Evolutionary conservation across 352 stramenopile species (phyloP).

Genomic region (Globisporangium yorkense): DNA sequence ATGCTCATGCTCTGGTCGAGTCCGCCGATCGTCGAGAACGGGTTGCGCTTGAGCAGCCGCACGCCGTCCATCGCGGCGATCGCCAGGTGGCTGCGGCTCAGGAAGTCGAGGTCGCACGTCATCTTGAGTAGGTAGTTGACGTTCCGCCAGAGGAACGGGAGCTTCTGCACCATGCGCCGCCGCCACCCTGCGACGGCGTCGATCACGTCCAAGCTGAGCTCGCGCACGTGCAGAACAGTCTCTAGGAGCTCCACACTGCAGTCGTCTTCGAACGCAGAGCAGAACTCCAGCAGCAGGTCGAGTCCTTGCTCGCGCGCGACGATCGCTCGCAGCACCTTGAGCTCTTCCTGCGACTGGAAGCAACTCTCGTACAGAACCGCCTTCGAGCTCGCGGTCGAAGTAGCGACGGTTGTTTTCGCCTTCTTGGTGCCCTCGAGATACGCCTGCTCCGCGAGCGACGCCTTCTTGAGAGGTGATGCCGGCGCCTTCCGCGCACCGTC

Average conservation of each 20-base stretch:
- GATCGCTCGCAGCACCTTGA: slow-evolving; percentile 59
- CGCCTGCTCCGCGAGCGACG: background rate
- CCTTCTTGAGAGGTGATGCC: no score
- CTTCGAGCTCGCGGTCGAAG: slow-evolving; percentile 9
- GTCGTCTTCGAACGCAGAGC: slow-evolving; percentile 45
- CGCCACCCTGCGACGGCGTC: slow-evolving; percentile 57
- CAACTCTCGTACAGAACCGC: slow-evolving; percentile 45
- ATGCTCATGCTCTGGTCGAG: slow-evolving; percentile 57
- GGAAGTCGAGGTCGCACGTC: slow-evolving; percentile 60
- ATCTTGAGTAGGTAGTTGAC: slow-evolving; percentile 71
- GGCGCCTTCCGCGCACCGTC: no score
- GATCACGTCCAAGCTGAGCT: slow-evolving; percentile 42
- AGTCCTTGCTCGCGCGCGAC: slow-evolving; percentile 52
- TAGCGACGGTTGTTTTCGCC: background rate
- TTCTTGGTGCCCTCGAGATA: background rate
- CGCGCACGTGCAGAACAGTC: slow-evolving; percentile 36
- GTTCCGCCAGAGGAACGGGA: slow-evolving; percentile 55
- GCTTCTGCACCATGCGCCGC: slow-evolving; percentile 45
- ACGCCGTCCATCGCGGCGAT: slow-evolving; percentile 50
- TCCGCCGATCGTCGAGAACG: slow-evolving; percentile 64
- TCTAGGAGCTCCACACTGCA: slow-evolving; percentile 38
- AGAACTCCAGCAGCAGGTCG: slow-evolving; percentile 41
- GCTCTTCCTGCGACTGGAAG: slow-evolving; percentile 49
- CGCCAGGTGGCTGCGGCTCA: slow-evolving; percentile 59
- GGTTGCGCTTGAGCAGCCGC: slow-evolving; percentile 50